Evolutionary conservation across 2,329 filamentous ascomycete species (phyloP), one percentile per base, ranked within the genome.

Genomic region (Neoscytalidium dimidiatum): DNA sequence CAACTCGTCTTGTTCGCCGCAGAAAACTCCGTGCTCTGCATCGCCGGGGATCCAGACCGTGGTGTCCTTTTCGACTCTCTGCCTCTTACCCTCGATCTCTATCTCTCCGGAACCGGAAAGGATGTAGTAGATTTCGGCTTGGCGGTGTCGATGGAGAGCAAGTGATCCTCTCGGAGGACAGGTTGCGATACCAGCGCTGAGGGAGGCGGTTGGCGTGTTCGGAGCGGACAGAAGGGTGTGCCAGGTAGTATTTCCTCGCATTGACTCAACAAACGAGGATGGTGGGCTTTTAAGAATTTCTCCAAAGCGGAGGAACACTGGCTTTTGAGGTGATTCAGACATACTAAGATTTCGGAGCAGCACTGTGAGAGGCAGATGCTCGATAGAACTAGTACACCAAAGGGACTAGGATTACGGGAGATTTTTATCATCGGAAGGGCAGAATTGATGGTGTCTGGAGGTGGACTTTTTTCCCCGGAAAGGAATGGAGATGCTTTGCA

Each of bases 51-150:
- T 79, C 66, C 75, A 82, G 1, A 81, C 71, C 7, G 75, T 73
- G 53, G 69, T 73, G 4, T 78, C 80, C 28, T 70, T 71, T 13
- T 61, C 49, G 0, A 82, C 76, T 1, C 56, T 61, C 57, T 76
- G 67, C 23, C 75, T 71, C 6, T 68, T 57, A 3, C 76, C 78
- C 51, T 82, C 76, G 17, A 82, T 75, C 0, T 68, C 72, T 2
- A 82, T 72, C 7, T 77, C 68, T 0, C 77, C 80, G 0, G 65
- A 69, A 0, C 80, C 80, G 0, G 73, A 66, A 0, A 77, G 70
- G 19, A 83, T 70, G 62, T 81, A 71, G 60, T 82, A 83, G 1
- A 82, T 72, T 68, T 82, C 80, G 0, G 80, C 75, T 41, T 82
- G 80, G 3, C 65, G 46, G 61, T 82, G 80, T 0, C 77, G 72